Conservation (phyloP, 106 monocot genomes). For the Dioscorea alata region DNA sequence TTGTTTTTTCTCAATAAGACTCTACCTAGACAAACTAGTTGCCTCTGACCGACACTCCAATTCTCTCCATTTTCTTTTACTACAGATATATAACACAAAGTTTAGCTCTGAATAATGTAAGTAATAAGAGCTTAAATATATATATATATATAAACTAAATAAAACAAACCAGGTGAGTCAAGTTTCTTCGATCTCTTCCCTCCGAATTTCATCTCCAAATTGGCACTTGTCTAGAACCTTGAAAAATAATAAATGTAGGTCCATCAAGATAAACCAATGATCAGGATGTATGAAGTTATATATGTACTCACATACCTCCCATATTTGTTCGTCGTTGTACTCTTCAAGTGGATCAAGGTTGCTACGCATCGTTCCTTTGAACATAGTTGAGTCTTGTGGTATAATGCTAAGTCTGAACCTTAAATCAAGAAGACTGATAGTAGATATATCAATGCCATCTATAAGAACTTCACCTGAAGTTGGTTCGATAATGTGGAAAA, state of each 20-base stretch:
- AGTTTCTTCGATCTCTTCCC: slow-evolving; percentile 70
- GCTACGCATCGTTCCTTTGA: slow-evolving; percentile 74
- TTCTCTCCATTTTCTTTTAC: slow-evolving; percentile 88
- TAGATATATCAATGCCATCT: slow-evolving; percentile 65
- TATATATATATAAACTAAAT: not conserved
- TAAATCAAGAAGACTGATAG: slow-evolving; percentile 74
- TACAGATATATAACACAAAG: not conserved
- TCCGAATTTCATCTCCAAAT: slow-evolving; percentile 74
- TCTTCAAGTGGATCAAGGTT: slow-evolving; percentile 87
- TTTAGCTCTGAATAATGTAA: not conserved
- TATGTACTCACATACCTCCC: slow-evolving; percentile 48
- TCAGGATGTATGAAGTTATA: not conserved
- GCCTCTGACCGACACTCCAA: slow-evolving; percentile 93
- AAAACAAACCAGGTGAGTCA: slow-evolving; percentile 49
- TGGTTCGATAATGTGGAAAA: slow-evolving; percentile 80
- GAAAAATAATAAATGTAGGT: not conserved
- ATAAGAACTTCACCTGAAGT: slow-evolving; percentile 51
- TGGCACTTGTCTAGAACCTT: slow-evolving; percentile 75
- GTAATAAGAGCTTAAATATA: not conserved
- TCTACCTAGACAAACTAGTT: slow-evolving; percentile 70
- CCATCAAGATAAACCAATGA: not conserved
- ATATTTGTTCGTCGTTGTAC: slow-evolving; percentile 79
- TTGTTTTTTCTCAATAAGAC: slow-evolving; percentile 72
- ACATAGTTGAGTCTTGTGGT: slow-evolving; percentile 97
- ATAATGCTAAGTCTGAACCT: slow-evolving; percentile 84